Base-by-base conservation (phyloP, 23 red algal genomes). In the Rhodosorus marinus region DNA sequence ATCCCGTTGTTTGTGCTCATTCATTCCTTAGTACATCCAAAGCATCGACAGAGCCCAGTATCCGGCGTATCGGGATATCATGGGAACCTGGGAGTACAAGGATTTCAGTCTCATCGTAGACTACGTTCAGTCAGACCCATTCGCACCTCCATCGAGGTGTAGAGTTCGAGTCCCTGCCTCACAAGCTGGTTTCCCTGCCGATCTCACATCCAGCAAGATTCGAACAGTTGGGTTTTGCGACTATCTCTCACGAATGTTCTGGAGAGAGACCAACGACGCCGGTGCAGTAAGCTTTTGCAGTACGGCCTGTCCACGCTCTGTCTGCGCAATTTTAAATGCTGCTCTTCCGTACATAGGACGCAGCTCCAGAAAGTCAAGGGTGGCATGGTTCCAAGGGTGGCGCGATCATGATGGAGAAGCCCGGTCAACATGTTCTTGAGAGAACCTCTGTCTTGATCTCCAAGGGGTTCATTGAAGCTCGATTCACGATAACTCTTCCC, bases 311-410 rank as follows among this genome's bases (percentile, higher is more conserved):
- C n/a, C n/a, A n/a, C n/a, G n/a, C n/a, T n/a, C n/a, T n/a, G n/a
- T n/a, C n/a, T n/a, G n/a, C n/a, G n/a, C n/a, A n/a, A n/a, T n/a
- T n/a, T n/a, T n/a, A n/a, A n/a, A n/a, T n/a, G n/a, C n/a, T n/a
- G n/a, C n/a, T n/a, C n/a, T n/a, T n/a, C n/a, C n/a, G n/a, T n/a
- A n/a, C n/a, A n/a, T n/a, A 47, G 3, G 30, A 14, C 4, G 54
- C 48, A 11, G 67, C 47, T 31, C 32, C 49, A n/a, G 55, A 40
- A 17, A 40, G 23, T 33, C 22, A 26, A 22, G 70, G 70, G 11
- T 87, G 81, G 81, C 19, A 40, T 0, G 58, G 66, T 3, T 46
- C 57, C 6, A 87, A 87, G 40, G 81, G 81, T 24, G 81, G 70
- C 2, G 66, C 76, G 27, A 27, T 87, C 35, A 69, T 38, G 24